Evolutionary conservation across 176 grass and related monocot species (phyloP).

Genomic region (Hsuehochloa calcarea): DNA sequence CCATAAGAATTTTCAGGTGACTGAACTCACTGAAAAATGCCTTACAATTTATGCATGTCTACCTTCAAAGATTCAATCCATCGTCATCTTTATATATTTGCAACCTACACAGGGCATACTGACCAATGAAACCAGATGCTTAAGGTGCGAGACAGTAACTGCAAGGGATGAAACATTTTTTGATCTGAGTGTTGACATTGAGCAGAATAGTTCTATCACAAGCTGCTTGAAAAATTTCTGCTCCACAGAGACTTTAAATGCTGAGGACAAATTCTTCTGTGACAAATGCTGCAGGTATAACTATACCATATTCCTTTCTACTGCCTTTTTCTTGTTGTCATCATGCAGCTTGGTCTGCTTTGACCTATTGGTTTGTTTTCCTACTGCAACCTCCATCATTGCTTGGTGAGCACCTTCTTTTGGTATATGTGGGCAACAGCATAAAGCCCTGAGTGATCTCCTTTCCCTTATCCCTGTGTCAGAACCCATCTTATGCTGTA

Average conservation of each 20-base stretch:
- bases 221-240: slow-evolving; percentile 97
- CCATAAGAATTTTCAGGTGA: slow-evolving; percentile 89
- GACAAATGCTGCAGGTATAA: slow-evolving; percentile 92
- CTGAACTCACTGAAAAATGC: slow-evolving; percentile 15
- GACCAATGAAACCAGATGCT: slow-evolving; percentile 87
- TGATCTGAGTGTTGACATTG: slow-evolving; percentile 88
- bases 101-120: slow-evolving; percentile 70
- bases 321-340: slow-evolving; percentile 13
- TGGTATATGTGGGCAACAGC: not conserved
- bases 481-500: slow-evolving; percentile 8
- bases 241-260: slow-evolving; percentile 93
- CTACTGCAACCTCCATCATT: slow-evolving; percentile 26
- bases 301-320: slow-evolving; percentile 3
- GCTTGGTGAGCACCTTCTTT: not conserved
- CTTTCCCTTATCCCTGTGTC: not conserved
- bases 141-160: slow-evolving; percentile 93
- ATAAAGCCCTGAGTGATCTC: not conserved
- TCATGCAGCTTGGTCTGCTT: slow-evolving; percentile 6
- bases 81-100: slow-evolving; percentile 24
- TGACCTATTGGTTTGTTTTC: slow-evolving; percentile 13
- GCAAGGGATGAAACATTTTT: slow-evolving; percentile 91
- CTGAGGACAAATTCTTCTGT: slow-evolving; percentile 97
- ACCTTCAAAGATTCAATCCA: not conserved
- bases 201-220: slow-evolving; percentile 97
- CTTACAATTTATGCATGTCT: slow-evolving; percentile 1